Conservation (phyloP, 1,284 basidiomycete species). For the Agaricales sp. region DNA sequence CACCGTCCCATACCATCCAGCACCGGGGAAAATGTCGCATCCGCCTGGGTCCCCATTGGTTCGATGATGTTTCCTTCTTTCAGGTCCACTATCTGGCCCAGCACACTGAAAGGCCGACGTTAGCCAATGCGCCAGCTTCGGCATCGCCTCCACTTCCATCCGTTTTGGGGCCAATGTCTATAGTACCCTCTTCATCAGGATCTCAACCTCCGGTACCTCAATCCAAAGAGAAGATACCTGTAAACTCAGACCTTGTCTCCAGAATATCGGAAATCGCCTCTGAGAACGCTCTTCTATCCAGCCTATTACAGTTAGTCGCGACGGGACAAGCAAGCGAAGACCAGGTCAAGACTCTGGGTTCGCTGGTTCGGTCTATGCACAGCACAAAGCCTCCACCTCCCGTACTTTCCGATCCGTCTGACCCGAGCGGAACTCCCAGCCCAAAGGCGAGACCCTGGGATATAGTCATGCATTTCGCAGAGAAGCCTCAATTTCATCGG, state of each 20-base stretch:
- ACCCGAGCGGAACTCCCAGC: too few species aligned
- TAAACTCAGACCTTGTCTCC: neutral
- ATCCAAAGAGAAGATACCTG: neutral
- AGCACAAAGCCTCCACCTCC: neutral
- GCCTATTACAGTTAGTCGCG: neutral
- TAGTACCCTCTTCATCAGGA: too few species aligned
- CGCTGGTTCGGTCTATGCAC: neutral
- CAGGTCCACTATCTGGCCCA: slow-evolving; percentile 45
- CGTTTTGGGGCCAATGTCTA: too few species aligned
- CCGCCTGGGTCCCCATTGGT: slow-evolving; percentile 62
- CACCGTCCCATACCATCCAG: slow-evolving; percentile 54
- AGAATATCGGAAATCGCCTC: neutral
- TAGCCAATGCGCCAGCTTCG: slow-evolving; percentile 13
- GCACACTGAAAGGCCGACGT: slow-evolving; percentile 1
- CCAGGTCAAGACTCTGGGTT: neutral
- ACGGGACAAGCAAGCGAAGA: neutral
- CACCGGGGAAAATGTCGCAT: slow-evolving; percentile 55
- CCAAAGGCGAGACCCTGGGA: slow-evolving; percentile 31
- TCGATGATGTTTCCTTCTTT: slow-evolving; percentile 52
- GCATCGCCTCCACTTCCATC: too few species aligned
- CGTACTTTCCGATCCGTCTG: neutral
- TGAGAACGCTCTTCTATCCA: neutral
- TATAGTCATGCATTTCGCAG: slow-evolving; percentile 58
- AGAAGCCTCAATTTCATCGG: slow-evolving; percentile 49
- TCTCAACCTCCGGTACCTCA: too few species aligned